Base-by-base conservation (phyloP, 2,329 filamentous ascomycete genomes). In the Samsoniella hepiali region DNA sequence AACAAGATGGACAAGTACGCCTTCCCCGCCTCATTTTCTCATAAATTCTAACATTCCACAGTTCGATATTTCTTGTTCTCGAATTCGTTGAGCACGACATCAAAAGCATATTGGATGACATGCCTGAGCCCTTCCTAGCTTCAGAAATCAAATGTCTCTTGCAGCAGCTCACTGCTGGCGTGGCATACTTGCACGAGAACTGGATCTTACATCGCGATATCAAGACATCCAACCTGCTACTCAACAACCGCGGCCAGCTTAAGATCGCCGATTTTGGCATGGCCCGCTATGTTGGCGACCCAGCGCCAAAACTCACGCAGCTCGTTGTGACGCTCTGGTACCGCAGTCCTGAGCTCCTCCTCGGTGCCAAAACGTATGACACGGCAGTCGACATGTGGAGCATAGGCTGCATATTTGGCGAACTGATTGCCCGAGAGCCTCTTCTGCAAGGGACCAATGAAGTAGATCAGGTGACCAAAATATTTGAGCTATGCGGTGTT, bases 221-320 rank as follows among this genome's bases (percentile, higher is more conserved):
- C 71, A 97, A 97, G 77, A 96, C 93, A 3, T 94, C 91, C 56
- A 97, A 97, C 72, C 87, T 99, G 54, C 87, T 99, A 54, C 89
- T 99, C 78, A 96, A 92, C 80, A 98, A 98, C 79, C 91, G 93
- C 53, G 95, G 95, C 53, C 88, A 91, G 74, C 88, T 99, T 76
- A 97, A 97, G 77, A 89, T 99, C 67, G 95, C 95, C 65, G 95
- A 99, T 77, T 99, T 99, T 73, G 95, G 95, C 75, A 97, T 99
- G 92, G 94, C 95, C 3, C 86, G 95, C 34, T 95, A 95, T 77
- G 90, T 91, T 63, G 90, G 90, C 58, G 87, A 91, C 69, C 93
- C 94, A 4, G 82, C 88, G 0, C 84, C 88, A 1, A 89, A 90
- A 66, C 83, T 98, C 65, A 98, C 95, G 2, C 90, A 94, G 73